phyloP scores from a whole-genome alignment of 495 filamentous ascomycete species.

The Penicillium paradoxum region DNA sequence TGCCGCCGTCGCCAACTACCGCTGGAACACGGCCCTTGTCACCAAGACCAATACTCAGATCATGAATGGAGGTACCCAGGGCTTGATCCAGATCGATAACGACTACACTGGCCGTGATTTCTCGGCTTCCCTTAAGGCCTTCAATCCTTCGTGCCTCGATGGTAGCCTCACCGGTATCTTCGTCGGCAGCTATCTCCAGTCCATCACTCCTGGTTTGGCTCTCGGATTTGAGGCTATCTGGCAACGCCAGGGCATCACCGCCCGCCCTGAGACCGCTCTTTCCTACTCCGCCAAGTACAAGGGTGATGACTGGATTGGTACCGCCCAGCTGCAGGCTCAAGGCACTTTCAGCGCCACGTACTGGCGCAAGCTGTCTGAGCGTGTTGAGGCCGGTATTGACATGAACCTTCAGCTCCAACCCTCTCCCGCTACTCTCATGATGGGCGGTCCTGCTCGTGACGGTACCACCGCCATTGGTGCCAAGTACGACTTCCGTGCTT shows the following conservation, averaged over 20 bases:
- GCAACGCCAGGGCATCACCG: conserved; percentile 73
- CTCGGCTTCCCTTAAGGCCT: conserved; percentile 78
- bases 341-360: conserved; percentile 87
- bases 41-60: conserved; percentile 84
- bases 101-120: conserved; percentile 94
- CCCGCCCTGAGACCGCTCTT: conserved; percentile 76
- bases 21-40: conserved; percentile 69
- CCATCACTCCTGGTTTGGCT: conserved; percentile 79
- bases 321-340: conserved; percentile 75
- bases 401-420: conserved; percentile 83
- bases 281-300: conserved; percentile 91
- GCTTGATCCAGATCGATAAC: conserved; percentile 84
- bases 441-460: conserved; percentile 68
- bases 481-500: conserved; percentile 97
- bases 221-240: conserved; percentile 90
- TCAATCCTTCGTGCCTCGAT: conserved; percentile 91
- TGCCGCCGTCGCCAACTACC: conserved; percentile 81
- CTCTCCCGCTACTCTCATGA: conserved; percentile 55
- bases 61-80: conserved; percentile 56
- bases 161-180: conserved; percentile 91
- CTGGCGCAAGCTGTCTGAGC: conserved; percentile 91
- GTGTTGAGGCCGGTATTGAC: conserved; percentile 93
- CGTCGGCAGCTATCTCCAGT: conserved; percentile 91
- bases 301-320: conserved; percentile 84
- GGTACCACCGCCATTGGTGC: conserved; percentile 86